A percentile compares a stretch with the other conserved stretches of the same genome.
phyloP scores from a whole-genome alignment of 2,329 filamentous ascomycete genomes.

The Aspergillus carbonarius region DNA sequence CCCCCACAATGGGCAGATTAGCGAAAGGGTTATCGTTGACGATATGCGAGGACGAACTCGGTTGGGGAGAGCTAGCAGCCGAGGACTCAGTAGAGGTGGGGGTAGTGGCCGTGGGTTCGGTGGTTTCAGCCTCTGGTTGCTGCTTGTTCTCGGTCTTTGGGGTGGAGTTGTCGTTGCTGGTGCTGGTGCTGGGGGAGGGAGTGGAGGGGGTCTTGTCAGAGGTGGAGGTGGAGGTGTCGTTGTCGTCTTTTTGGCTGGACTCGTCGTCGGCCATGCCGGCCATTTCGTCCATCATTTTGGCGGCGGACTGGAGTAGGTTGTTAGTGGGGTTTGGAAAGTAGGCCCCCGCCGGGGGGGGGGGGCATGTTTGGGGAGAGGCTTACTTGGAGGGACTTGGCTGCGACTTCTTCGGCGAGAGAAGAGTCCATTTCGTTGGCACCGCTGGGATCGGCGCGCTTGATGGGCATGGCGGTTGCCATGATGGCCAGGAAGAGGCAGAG shows the following conservation, averaged over 20 bases:
- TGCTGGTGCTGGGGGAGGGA: neutral
- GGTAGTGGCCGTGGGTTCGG: neutral
- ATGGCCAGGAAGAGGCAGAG: slow-evolving; percentile 31
- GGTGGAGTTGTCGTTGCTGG: neutral
- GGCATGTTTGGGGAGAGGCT: neutral
- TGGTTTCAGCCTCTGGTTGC: neutral
- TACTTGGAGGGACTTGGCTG: slow-evolving; percentile 21
- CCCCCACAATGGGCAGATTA: slow-evolving; percentile 27
- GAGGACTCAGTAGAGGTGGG: neutral
- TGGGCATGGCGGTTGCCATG: slow-evolving; percentile 30
- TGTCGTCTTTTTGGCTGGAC: neutral
- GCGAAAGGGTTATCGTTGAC: slow-evolving; percentile 17
- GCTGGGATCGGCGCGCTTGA: slow-evolving; percentile 11
- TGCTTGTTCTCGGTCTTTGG: neutral
- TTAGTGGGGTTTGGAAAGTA: neutral
- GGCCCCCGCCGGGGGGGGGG: neutral
- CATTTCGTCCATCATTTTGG: slow-evolving; percentile 19
- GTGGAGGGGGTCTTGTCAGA: neutral
- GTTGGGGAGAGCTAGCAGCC: neutral
- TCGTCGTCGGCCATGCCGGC: slow-evolving; percentile 3
- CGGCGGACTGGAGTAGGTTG: slow-evolving; percentile 11
- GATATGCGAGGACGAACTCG: neutral
- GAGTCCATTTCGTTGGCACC: neutral
- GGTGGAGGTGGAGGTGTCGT: neutral
- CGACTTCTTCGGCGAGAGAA: neutral